A percentile compares a stretch with the other conserved stretches of the same genome.
phyloP scores from a whole-genome alignment of 345 rosid genomes.

The Carallia brachiata region DNA sequence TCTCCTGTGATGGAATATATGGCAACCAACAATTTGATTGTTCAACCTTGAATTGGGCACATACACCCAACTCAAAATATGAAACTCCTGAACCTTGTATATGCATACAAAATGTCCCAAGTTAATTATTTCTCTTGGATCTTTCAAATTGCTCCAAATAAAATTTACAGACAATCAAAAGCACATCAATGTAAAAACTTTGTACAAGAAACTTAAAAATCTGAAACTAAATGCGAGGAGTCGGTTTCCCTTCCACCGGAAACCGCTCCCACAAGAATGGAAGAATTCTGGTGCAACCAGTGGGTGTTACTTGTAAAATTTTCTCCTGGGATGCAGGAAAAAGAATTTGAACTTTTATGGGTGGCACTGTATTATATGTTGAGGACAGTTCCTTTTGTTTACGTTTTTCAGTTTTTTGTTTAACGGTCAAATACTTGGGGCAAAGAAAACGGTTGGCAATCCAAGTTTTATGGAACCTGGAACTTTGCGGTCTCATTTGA shows the following conservation, averaged over 20 bases:
- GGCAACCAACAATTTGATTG: background rate
- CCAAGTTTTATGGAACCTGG: constrained; percentile 16
- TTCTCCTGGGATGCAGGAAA: background rate
- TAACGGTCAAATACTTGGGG: background rate
- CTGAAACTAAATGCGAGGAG: constrained; percentile 16
- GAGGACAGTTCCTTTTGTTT: too few species aligned
- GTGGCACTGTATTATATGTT: background rate
- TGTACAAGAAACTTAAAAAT: background rate
- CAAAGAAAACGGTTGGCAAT: constrained; percentile 10
- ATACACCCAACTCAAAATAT: constrained; percentile 10
- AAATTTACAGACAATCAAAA: background rate
- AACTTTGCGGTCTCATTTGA: too few species aligned
- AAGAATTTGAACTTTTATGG: background rate
- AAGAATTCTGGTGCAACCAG: background rate
- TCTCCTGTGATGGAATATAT: background rate
- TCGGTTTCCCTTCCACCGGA: constrained; percentile 30
- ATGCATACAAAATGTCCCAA: constrained; percentile 9
- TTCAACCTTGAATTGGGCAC: constrained; percentile 13
- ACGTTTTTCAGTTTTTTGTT: background rate
- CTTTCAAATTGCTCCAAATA: background rate
- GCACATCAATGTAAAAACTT: background rate
- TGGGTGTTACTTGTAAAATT: background rate
- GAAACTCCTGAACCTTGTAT: background rate
- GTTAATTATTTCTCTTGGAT: background rate
- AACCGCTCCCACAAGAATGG: constrained; percentile 31